Conservation (phyloP, 257 asterid genomes). For the Solanum bukasovii region DNA sequence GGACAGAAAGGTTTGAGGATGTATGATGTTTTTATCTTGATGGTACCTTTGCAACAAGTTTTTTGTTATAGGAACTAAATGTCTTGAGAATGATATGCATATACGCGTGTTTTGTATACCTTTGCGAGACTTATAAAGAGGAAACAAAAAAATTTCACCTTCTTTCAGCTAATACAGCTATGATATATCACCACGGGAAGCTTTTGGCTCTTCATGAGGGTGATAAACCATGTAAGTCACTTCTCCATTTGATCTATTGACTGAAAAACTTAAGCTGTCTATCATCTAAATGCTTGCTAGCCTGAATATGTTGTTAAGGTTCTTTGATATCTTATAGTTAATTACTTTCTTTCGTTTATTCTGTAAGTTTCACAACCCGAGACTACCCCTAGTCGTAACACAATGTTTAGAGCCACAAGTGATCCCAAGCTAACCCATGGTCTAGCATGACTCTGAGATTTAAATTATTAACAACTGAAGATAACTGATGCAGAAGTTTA, state of each 20-base stretch:
- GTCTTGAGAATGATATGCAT: background rate
- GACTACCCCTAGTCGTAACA: background rate
- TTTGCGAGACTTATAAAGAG: slow-evolving; percentile 2
- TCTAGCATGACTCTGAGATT: background rate
- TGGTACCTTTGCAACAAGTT: background rate
- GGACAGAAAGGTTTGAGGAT: background rate
- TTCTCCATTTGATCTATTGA: background rate
- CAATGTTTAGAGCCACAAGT: background rate
- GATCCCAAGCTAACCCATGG: background rate
- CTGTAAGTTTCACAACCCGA: background rate
- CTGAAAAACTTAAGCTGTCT: background rate
- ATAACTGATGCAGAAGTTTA: too few relatives aligned
- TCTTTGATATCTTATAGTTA: background rate
- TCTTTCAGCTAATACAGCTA: slow-evolving; percentile 85
- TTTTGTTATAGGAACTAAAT: background rate
- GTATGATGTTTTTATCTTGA: background rate
- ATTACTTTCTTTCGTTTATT: background rate
- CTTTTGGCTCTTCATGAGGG: slow-evolving; percentile 85
- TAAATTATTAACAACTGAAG: too few relatives aligned
- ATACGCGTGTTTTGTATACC: background rate
- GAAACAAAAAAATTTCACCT: slow-evolving; percentile 1
- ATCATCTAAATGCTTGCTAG: background rate
- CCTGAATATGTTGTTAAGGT: background rate
- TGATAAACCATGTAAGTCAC: slow-evolving; percentile 88
- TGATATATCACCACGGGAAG: slow-evolving; percentile 85